Conservation (phyloP, 2,329 filamentous ascomycete genomes). For the Tolypocladium inflatum region DNA sequence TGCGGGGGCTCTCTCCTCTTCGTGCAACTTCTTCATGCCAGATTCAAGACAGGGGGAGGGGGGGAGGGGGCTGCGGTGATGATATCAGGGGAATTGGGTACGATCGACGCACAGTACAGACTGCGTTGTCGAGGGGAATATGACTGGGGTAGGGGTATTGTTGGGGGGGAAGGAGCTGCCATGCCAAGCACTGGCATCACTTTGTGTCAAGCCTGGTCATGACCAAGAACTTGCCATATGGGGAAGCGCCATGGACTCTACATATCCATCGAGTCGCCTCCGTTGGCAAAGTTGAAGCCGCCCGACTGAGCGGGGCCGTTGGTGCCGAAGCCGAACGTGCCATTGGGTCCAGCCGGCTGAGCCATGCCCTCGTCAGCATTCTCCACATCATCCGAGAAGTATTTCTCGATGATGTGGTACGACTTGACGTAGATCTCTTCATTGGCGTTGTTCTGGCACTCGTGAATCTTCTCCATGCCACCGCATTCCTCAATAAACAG, state of each 20-base stretch:
- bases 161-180: slow-evolving; percentile 2
- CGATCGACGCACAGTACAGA: slow-evolving; percentile 12
- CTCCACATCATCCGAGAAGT: slow-evolving; percentile 98
- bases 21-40: slow-evolving; percentile 26
- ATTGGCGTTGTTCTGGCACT: slow-evolving; percentile 99
- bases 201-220: background rate
- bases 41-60: slow-evolving; percentile 19
- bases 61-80: slow-evolving; percentile 14
- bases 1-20: slow-evolving; percentile 14
- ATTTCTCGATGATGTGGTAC: slow-evolving; percentile 99
- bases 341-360: slow-evolving; percentile 58
- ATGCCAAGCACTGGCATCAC: background rate
- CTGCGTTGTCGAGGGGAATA: slow-evolving; percentile 11
- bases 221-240: background rate
- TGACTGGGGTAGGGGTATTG: slow-evolving; percentile 5
- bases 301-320: slow-evolving; percentile 55
- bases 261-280: slow-evolving; percentile 57
- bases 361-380: slow-evolving; percentile 75
- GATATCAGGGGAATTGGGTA: slow-evolving; percentile 18
- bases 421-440: slow-evolving; percentile 99
- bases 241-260: slow-evolving; percentile 14
- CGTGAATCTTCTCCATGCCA: slow-evolving; percentile 99
- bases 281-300: slow-evolving; percentile 89
- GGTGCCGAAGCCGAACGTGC: slow-evolving; percentile 71
- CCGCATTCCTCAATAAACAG: slow-evolving; percentile 98